Evolutionary conservation across 2,329 filamentous ascomycete species (phyloP), one percentile per base, ranked within the genome.

Genomic region (Fusarium secorum): DNA sequence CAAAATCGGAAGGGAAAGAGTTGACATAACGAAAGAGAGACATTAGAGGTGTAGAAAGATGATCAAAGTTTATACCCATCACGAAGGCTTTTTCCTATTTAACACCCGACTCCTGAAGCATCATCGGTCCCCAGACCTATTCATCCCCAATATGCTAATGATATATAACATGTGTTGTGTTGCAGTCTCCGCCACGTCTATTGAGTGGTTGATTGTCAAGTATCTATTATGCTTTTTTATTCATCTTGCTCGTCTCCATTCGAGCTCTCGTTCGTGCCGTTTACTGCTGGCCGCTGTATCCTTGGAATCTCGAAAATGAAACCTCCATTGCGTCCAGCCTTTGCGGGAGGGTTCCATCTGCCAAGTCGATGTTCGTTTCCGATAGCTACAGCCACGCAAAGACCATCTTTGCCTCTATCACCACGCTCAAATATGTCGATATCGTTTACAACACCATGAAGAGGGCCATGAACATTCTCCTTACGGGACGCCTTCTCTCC

Each of bases 301-400:
- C 82, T 84, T 18, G 92, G 88, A 36, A 98, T 88, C 79, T 97
- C 94, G 78, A 97, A 97, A 14, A 98, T 87, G 28, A 96, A 88
- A n/a, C 92, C 93, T 11, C 93, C 93, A 78, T 97, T 98, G 72
- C 90, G 91, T 7, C 90, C 74, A 22, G 54, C 93, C 11, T 83
- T 84, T 48, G 81, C 80, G 28, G 86, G 80, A 62, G 86, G 86
- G 81, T 91, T 91, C 94, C 94, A 98, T 69, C 93, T 86, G 7
- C 94, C 96, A 44, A 98, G 83, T 46, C 94, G 88, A 80, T 95
- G 92, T 81, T 98, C 93, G 77, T 93, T 95, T 38, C 93, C 94
- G 3, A 97, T 87, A 20, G 91, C 96, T n/a, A 90, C 93, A 17
- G 97, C 90, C 32, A 98, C 87, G 74, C 93, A 95, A 4, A 98